Evolutionary conservation across 148 eudicot species (phyloP).

Genomic region (Vaccinium myrtillus): DNA sequence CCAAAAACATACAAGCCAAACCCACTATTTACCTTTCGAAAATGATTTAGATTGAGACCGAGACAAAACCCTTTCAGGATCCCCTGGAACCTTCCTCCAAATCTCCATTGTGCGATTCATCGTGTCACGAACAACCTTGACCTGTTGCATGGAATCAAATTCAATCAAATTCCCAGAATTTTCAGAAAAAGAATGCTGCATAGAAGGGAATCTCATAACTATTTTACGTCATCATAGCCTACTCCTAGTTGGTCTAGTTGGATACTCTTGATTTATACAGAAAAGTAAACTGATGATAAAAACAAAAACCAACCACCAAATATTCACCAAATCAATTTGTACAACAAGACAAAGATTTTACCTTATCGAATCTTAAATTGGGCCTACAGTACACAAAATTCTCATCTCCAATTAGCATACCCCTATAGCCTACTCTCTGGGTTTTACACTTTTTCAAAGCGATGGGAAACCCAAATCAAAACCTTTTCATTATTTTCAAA

Average conservation of each 20-base stretch:
- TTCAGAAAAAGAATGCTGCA: not conserved
- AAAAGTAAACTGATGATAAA: not conserved
- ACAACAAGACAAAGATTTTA: conserved; percentile 17
- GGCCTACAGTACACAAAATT: too few species aligned
- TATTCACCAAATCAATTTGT: not conserved
- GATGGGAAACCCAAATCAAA: too few species aligned
- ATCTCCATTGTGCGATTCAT: conserved; percentile 66
- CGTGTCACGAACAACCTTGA: conserved; percentile 62
- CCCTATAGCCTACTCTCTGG: too few species aligned
- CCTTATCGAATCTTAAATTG: conserved; percentile 60
- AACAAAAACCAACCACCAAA: not conserved
- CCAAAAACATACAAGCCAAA: not conserved
- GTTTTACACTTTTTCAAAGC: too few species aligned
- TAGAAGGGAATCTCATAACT: not conserved
- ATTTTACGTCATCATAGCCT: not conserved
- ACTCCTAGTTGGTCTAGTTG: not conserved
- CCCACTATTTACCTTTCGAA: conserved; percentile 43
- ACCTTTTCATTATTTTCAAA: too few species aligned
- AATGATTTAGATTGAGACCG: conserved; percentile 39
- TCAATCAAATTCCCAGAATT: not conserved
- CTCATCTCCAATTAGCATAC: too few species aligned
- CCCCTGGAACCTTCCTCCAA: conserved; percentile 63
- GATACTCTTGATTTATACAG: not conserved
- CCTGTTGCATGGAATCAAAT: conserved; percentile 41
- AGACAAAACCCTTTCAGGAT: conserved; percentile 28